phyloP scores from a whole-genome alignment of 2,329 filamentous ascomycete genomes.

The Podosphaera aphanis region DNA sequence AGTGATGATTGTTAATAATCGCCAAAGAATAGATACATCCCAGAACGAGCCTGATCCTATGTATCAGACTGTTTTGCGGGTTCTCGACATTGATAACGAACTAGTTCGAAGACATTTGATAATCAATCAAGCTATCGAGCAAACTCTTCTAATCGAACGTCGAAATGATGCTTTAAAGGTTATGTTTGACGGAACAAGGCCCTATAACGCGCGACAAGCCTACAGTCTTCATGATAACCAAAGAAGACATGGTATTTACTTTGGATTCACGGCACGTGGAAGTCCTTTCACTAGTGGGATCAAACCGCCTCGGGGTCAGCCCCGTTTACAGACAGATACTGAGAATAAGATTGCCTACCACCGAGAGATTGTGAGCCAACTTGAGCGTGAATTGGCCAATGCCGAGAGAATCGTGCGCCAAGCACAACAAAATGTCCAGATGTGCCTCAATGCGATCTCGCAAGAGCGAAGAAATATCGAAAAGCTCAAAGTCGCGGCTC shows the following conservation, averaged over 20 bases:
- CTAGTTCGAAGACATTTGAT: constrained; percentile 61
- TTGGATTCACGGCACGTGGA: constrained; percentile 23
- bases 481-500: constrained; percentile 29
- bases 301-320: constrained; percentile 13
- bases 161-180: constrained; percentile 41
- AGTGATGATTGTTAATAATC: constrained; percentile 37
- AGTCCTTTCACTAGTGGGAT: constrained; percentile 26
- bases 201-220: constrained; percentile 49
- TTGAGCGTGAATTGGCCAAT: constrained; percentile 29
- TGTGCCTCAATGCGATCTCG: constrained; percentile 23
- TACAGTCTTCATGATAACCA: constrained; percentile 42
- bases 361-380: constrained; percentile 25
- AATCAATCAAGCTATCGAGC: constrained; percentile 63
- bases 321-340: constrained; percentile 62
- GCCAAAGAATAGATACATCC: constrained; percentile 29
- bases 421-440: constrained; percentile 22
- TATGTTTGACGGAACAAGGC: constrained; percentile 36
- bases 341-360: constrained; percentile 37
- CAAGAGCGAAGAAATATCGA: constrained; percentile 24
- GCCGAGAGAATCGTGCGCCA: constrained; percentile 18
- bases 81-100: constrained; percentile 61
- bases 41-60: constrained; percentile 49
- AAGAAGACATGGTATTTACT: constrained; percentile 34
- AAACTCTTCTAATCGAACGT: constrained; percentile 53
- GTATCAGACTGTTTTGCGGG: constrained; percentile 57